phyloP scores from a whole-genome alignment of 176 grass and related monocot species.

The Zea luxurians region DNA sequence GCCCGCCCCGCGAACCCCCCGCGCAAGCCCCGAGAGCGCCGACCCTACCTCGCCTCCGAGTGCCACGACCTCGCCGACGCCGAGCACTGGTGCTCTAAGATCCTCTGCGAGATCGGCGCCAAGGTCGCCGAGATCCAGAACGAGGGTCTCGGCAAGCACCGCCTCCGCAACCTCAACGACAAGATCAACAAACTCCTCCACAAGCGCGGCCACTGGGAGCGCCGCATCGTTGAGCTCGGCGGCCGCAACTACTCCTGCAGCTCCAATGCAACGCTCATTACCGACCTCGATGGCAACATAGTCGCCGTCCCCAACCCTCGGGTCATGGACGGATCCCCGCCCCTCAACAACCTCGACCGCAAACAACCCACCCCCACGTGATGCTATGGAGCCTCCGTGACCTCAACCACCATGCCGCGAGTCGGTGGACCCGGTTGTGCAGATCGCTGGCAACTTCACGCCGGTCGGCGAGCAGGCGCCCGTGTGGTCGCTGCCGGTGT shows the following conservation, averaged over 20 bases:
- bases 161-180: constrained; percentile 94
- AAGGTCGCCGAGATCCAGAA: constrained; percentile 97
- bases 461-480: no score
- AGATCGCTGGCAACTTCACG: no score
- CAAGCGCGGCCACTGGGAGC: constrained; percentile 89
- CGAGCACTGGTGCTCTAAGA: constrained; percentile 89
- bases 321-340: constrained; percentile 74
- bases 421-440: no score
- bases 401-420: no score
- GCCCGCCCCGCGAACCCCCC: no score
- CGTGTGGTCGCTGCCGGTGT: no score
- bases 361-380: no score
- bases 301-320: constrained; percentile 84
- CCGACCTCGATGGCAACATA: constrained; percentile 93
- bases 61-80: no score
- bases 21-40: no score
- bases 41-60: no score
- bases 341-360: no score
- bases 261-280: constrained; percentile 71
- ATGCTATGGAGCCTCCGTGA: no score
- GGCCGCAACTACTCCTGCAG: constrained; percentile 73
- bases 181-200: constrained; percentile 98
- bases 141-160: constrained; percentile 92
- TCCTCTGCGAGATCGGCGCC: constrained; percentile 89
- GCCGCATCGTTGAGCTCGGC: constrained; percentile 83